Base-by-base conservation (phyloP, 1,284 basidiomycete species). In the Erythrobasidium hasegawianum region DNA sequence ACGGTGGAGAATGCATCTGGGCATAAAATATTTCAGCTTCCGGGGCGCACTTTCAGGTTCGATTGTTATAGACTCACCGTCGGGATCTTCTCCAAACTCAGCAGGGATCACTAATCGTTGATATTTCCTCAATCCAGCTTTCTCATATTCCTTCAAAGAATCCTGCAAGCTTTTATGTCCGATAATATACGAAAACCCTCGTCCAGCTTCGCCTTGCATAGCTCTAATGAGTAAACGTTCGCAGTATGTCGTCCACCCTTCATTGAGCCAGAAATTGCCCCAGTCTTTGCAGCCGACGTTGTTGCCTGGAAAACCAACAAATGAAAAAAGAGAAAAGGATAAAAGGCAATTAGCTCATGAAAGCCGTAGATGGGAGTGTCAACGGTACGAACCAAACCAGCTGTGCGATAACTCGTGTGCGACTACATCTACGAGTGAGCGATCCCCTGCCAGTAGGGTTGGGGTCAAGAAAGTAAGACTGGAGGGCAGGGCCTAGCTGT, bases 161-260 rank as follows among this genome's bases (percentile, higher is more conserved):
- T 90, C 87, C 50, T 83, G 79, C 27, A 97, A 81, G 0, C 83
- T 83, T 72, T 89, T 89, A 50, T 82, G 78, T 22, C 92, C 91
- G 69, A 89, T 87, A 69, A 89, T 79, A 76, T 82, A 91, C 39
- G 85, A 85, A 75, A 93, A 92, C 13, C 86, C 90, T 39, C 95
- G 87, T 67, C 89, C 85, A 0, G 87, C 85, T 16, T 89, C 84
- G 0, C 87, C 84, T 75, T 94, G 86, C 1, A 95, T 80, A 57
- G 82, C 80, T 71, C 87, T 81, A 45, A 88, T 85, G 40, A 96
- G 81, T 9, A 96, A 80, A 22, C 93, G 85, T 77, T 98, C 95
- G 56, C 91, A 87, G 76, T 94, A 97, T 0, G 90, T 94, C 38
- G 93, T 96, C 87, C 90, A 96, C 39, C 91, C 81, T 76, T 81